These are phyloP conservation scores for Macaranga tanarius DNA, from an alignment of 441 rosid species.

Conservation along the genomic window DNA sequence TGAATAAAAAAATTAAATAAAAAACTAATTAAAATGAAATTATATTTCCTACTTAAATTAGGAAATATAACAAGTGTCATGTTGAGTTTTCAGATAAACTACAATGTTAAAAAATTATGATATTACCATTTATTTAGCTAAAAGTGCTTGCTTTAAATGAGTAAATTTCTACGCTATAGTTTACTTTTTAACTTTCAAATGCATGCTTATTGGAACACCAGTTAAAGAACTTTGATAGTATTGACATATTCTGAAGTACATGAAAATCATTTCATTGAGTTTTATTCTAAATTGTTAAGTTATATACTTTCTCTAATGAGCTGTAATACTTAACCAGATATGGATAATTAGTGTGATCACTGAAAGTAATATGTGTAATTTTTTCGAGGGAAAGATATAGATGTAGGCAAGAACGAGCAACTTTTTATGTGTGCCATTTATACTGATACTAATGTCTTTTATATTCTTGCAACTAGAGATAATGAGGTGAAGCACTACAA, in stretches of 20 bases:
- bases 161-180: background rate
- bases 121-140: background rate
- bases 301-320: constrained; percentile 18
- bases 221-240: constrained; percentile 6
- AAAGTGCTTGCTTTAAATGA: background rate
- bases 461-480: constrained; percentile 45
- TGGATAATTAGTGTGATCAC: constrained; percentile 84
- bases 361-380: constrained; percentile 99
- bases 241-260: background rate
- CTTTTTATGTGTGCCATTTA: constrained; percentile 63
- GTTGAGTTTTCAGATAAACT: background rate
- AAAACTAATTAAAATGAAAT: too few species aligned
- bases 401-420: constrained; percentile 56
- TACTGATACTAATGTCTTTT: constrained; percentile 57
- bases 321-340: constrained; percentile 47
- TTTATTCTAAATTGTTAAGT: constrained; percentile 1
- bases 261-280: background rate
- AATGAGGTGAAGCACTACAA: constrained; percentile 32
- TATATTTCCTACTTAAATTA: too few species aligned
- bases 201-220: background rate
- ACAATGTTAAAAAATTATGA: background rate
- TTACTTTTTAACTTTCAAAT: constrained; percentile 7
- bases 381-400: constrained; percentile 53
- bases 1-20: too few species aligned
- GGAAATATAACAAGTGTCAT: background rate